Base-by-base conservation (phyloP, 2,329 filamentous ascomycete genomes). In the Lasiodiplodia sp. region DNA sequence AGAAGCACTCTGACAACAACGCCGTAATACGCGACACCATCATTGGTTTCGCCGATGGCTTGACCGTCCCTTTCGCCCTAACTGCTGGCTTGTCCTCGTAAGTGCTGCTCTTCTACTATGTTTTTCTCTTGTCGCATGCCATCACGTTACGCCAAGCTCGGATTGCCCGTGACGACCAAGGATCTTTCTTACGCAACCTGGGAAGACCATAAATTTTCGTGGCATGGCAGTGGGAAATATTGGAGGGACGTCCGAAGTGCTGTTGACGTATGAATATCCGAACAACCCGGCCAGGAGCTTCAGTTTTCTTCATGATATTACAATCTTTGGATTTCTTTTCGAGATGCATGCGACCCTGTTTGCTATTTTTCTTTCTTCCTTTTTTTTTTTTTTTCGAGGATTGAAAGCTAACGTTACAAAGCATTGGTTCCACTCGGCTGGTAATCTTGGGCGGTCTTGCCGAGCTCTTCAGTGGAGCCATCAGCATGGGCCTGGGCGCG, bases 11-110 rank as follows among this genome's bases (percentile, higher is more conserved):
- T 8, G 47, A 66, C 31, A 77, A 84, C 72, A 79, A 78, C 69
- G 80, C 82, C 68, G 75, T 88, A 65, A 79, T 90, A 18, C 84
- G 86, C 56, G 89, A 92, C 78, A 85, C 89, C 71, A 93, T 92
- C 69, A 90, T 94, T 72, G 92, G 92, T 66, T 89, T 94, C 73
- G 90, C 91, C 0, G 92, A 94, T 75, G 92, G 92, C 18, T 84
- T 94, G 72, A 94, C 92, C 0, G 92, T 94, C 0, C 92, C 92
- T 0, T 94, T 94, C 73, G 92, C 92, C 18, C 83, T 94, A 47
- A 93, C 91, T 0, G 92, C 92, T 0, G 92, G 92, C 16, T 83
- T 94, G 1, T 90, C 88, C 2, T 86, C 85, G 71, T 72, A 66
- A 49, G 63, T 5, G 10, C 8, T 28, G n/a, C 31, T 21, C 25